These are phyloP conservation scores for Avicennia marina DNA, from an alignment of 257 asterid genomes.

Conservation along the genomic window DNA sequence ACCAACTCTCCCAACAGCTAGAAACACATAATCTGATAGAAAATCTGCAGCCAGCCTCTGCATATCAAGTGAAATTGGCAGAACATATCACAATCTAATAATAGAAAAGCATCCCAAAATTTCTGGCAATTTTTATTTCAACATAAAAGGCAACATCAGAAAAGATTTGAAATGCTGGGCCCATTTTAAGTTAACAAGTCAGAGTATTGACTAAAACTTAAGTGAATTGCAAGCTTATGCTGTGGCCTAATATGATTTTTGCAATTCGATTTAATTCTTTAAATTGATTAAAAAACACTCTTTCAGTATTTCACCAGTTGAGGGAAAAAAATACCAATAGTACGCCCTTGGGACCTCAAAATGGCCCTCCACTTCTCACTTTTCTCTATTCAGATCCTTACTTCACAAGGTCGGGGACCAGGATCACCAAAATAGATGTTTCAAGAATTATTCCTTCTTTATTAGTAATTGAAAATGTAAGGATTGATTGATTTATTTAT, in stretches of 20 bases:
- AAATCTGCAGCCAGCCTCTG: constrained; percentile 94
- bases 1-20: constrained; percentile 99
- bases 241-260: background rate
- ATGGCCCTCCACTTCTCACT: too few species aligned
- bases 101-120: constrained; percentile 7
- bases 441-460: too few species aligned
- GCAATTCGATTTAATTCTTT: background rate
- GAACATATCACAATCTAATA: too few species aligned
- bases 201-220: background rate
- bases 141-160: background rate
- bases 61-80: constrained; percentile 27
- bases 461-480: too few species aligned
- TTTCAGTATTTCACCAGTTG: background rate
- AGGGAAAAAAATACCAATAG: too few species aligned
- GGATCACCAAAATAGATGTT: too few species aligned
- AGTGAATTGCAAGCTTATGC: background rate
- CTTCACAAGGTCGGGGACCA: too few species aligned
- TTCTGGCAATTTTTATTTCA: background rate
- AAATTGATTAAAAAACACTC: background rate
- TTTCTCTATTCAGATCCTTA: too few species aligned
- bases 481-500: too few species aligned
- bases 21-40: constrained; percentile 64
- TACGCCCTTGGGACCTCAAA: too few species aligned
- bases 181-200: background rate
- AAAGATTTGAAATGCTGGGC: background rate